Evolutionary conservation across 2,329 filamentous ascomycete species (phyloP).

Genomic region (Colletotrichum navitas): DNA sequence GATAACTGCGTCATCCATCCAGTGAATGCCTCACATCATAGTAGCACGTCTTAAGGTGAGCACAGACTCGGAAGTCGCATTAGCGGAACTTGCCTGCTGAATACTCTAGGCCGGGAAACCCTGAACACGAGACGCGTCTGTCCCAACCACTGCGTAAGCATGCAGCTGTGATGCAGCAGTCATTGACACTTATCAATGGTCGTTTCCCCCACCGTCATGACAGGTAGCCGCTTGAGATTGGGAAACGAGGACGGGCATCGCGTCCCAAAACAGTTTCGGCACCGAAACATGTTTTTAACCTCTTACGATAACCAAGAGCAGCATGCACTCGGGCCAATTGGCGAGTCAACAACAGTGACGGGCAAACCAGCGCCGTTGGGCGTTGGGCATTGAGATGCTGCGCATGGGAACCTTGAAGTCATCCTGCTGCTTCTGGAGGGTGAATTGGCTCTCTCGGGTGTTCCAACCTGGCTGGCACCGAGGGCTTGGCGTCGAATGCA

Average conservation of each 20-base stretch:
- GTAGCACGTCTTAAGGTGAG: conserved; percentile 18
- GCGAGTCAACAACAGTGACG: neutral
- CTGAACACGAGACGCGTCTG: conserved; percentile 12
- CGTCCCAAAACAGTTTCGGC: neutral
- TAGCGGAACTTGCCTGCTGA: conserved; percentile 20
- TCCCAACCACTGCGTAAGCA: neutral
- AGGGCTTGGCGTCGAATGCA: conserved; percentile 18
- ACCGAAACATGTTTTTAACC: conserved; percentile 2
- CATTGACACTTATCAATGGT: neutral
- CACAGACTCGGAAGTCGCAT: conserved; percentile 20
- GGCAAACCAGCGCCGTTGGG: neutral
- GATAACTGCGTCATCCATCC: neutral
- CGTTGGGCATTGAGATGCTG: conserved; percentile 10
- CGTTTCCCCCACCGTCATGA: neutral
- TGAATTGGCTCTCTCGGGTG: conserved; percentile 21
- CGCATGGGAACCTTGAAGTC: conserved; percentile 29
- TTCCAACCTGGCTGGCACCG: conserved; percentile 27
- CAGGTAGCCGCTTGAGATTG: neutral
- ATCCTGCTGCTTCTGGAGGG: conserved; percentile 10
- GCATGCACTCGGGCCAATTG: neutral
- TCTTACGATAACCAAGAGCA: neutral
- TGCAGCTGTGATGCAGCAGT: conserved; percentile 13
- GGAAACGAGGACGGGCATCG: neutral
- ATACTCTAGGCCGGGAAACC: neutral
- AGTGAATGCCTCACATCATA: conserved; percentile 26